Conservation (phyloP, 345 rosid genomes). For the Cochlearia excelsa region DNA sequence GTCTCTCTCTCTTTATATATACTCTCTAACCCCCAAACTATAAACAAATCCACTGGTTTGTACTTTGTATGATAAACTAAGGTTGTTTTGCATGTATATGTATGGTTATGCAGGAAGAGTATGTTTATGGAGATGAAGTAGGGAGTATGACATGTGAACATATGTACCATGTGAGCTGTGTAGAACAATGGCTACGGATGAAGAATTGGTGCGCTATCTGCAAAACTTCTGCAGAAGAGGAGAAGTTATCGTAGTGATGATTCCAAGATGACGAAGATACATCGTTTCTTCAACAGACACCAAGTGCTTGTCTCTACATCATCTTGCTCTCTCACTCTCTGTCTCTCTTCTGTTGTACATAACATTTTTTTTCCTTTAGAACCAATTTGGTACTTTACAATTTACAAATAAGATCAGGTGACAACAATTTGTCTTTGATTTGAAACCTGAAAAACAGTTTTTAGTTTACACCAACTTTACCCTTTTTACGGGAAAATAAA, state of each 20-base stretch:
- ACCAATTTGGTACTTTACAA: conserved; percentile 24
- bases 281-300: conserved; percentile 10
- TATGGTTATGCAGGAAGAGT: conserved; percentile 68
- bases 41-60: background rate
- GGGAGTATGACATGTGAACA: conserved; percentile 82
- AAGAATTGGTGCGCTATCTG: conserved; percentile 98
- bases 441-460: too few relatives aligned
- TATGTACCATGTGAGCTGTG: conserved; percentile 62
- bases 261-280: conserved; percentile 34
- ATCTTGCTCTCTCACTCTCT: conserved; percentile 25
- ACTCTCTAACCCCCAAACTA: background rate
- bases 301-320: conserved; percentile 27
- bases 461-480: too few relatives aligned
- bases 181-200: conserved; percentile 79
- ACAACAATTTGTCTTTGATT: too few relatives aligned
- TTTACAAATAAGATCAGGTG: conserved; percentile 20
- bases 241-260: conserved; percentile 19
- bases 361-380: conserved; percentile 1
- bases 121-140: conserved; percentile 63
- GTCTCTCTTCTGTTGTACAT: conserved; percentile 30
- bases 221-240: conserved; percentile 56
- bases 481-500: too few relatives aligned
- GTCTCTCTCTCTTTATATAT: conserved; percentile 34
- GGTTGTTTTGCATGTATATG: conserved; percentile 17
- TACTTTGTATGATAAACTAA: conserved; percentile 13